A percentile compares a stretch with the other conserved stretches of the same genome.
These are phyloP conservation scores for Schizonepeta tenuifolia DNA, from an alignment of 257 asterid genomes.

Conservation along the genomic window DNA sequence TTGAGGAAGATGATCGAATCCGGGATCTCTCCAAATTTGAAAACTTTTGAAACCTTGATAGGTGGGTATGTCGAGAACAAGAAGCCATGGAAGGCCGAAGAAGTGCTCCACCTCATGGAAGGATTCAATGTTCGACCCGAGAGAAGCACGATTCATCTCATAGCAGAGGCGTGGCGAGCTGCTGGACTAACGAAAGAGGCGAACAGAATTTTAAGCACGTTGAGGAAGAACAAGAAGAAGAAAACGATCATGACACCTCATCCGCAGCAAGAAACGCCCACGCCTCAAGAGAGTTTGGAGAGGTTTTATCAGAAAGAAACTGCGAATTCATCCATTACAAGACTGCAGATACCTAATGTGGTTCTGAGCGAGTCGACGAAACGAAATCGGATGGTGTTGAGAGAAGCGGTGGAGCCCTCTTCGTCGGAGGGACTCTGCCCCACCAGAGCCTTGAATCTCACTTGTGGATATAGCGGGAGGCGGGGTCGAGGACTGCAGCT, in stretches of 20 bases:
- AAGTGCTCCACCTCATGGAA: slow-evolving; percentile 50
- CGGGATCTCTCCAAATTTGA: slow-evolving; percentile 59
- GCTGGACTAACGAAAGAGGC: slow-evolving; percentile 52
- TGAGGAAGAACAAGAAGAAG: slow-evolving; percentile 34
- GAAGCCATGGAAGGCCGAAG: slow-evolving; percentile 70
- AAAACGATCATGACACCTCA: slow-evolving; percentile 14
- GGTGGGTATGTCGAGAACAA: slow-evolving; percentile 60
- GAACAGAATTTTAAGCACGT: slow-evolving; percentile 31
- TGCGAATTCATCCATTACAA: slow-evolving; percentile 36
- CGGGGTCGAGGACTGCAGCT: slow-evolving; percentile 56
- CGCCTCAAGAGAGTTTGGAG: slow-evolving; percentile 47
- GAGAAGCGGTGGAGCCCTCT: slow-evolving; percentile 46
- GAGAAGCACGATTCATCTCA: slow-evolving; percentile 46
- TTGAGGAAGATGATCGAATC: slow-evolving; percentile 53
- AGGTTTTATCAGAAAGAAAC: slow-evolving; percentile 49
- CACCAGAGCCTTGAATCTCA: slow-evolving; percentile 47
- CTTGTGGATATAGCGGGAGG: slow-evolving; percentile 45
- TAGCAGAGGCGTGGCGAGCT: slow-evolving; percentile 59
- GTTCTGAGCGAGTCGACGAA: slow-evolving; percentile 46
- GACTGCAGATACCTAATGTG: slow-evolving; percentile 60
- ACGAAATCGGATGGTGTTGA: slow-evolving; percentile 49
- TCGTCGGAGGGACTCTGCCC: slow-evolving; percentile 43
- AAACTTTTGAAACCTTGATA: slow-evolving; percentile 67
- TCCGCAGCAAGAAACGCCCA: slow-evolving; percentile 29
- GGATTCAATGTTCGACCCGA: slow-evolving; percentile 51